Evolutionary conservation across 2,329 filamentous ascomycete species (phyloP).

Genomic region (Paracamarosporium sp.): DNA sequence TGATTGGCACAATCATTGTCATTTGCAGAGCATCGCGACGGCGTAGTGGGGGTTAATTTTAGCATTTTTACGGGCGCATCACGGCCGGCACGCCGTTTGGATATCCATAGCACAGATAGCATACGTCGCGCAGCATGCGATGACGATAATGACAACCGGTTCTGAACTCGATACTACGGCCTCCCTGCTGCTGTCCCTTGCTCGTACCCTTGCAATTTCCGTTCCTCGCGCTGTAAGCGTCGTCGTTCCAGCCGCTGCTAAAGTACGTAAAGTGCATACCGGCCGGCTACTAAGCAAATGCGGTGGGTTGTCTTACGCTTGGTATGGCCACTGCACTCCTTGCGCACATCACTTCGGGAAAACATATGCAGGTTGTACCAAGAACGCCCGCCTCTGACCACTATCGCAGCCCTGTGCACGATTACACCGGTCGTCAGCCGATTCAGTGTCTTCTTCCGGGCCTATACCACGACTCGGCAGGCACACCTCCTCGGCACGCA

Average conservation of each 20-base stretch:
- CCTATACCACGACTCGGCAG: background rate
- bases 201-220: conserved; percentile 13
- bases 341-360: conserved; percentile 4
- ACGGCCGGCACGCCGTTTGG: conserved; percentile 9
- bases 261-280: background rate
- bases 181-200: conserved; percentile 6
- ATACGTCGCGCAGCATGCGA: conserved; percentile 3
- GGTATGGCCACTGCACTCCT: conserved; percentile 1
- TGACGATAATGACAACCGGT: conserved; percentile 14
- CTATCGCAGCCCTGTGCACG: background rate
- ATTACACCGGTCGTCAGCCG: conserved; percentile 14
- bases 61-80: conserved; percentile 6
- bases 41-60: conserved; percentile 10
- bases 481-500: background rate
- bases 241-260: conserved; percentile 5
- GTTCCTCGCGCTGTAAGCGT: conserved; percentile 3
- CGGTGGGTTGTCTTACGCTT: background rate
- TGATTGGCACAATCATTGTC: conserved; percentile 10
- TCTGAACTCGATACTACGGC: background rate
- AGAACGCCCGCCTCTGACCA: background rate
- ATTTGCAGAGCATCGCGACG: conserved; percentile 23
- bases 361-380: conserved; percentile 6
- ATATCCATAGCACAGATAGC: conserved; percentile 13
- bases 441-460: background rate
- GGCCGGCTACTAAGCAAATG: background rate